Conservation (phyloP, 345 rosid genomes). For the Salix koriyanagi region DNA sequence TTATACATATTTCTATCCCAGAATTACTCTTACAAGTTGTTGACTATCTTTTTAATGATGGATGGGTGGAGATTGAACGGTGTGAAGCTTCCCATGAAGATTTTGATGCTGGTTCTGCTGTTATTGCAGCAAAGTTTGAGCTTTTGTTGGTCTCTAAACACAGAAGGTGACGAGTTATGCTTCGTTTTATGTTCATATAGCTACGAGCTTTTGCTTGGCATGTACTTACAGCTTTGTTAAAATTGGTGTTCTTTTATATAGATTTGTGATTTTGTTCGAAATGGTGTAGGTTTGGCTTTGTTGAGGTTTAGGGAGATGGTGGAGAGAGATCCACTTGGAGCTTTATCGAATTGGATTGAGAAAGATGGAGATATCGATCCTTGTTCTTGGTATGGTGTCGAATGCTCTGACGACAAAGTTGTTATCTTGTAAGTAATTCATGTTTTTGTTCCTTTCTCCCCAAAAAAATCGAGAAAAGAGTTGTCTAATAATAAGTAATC, state of each 20-base stretch:
- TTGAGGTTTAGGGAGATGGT: constrained; percentile 61
- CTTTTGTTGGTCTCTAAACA: constrained; percentile 43
- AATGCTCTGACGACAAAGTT: constrained; percentile 63
- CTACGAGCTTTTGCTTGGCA: not conserved
- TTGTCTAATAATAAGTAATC: not conserved
- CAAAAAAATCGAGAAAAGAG: not conserved
- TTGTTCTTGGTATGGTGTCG: constrained; percentile 83
- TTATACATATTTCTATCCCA: not conserved
- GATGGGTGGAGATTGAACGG: constrained; percentile 19
- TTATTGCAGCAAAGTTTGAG: constrained; percentile 28
- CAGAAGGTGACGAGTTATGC: constrained; percentile 42
- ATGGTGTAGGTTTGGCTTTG: constrained; percentile 53
- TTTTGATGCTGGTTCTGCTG: constrained; percentile 17
- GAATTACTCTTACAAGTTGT: not conserved
- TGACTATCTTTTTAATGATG: constrained; percentile 10
- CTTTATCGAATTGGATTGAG: constrained; percentile 57
- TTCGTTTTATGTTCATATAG: not conserved
- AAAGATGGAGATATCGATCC: constrained; percentile 38
- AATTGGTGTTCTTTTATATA: not conserved
- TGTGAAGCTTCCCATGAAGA: constrained; percentile 15
- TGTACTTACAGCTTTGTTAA: not conserved
- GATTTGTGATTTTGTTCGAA: not conserved
- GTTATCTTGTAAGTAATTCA: constrained; percentile 54
- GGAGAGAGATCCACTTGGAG: constrained; percentile 63
- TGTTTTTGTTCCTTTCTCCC: not conserved